A percentile compares a stretch with the other conserved stretches of the same genome.
Conservation (phyloP, 2,329 filamentous ascomycete genomes). For the Paecilomyces sp. region DNA sequence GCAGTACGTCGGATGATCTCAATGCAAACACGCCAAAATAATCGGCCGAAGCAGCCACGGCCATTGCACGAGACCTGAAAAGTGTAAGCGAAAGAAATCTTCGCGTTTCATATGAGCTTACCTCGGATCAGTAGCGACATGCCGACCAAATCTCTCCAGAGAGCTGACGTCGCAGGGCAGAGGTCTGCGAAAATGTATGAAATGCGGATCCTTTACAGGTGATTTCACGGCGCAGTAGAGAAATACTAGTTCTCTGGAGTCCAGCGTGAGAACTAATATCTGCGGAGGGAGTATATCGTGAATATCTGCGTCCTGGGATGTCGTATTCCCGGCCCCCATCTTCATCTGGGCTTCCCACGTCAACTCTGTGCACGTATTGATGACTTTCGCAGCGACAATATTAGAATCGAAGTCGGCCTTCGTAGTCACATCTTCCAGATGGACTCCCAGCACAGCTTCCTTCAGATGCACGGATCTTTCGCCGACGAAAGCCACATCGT, state of each 20-base stretch:
- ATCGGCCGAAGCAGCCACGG: conserved; percentile 63
- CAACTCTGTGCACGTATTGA: conserved; percentile 52
- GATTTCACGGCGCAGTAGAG: conserved; percentile 54
- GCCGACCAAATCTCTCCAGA: conserved; percentile 51
- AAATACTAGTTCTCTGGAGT: conserved; percentile 67
- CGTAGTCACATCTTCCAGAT: conserved; percentile 66
- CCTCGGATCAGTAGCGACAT: conserved; percentile 72
- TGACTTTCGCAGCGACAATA: conserved; percentile 71
- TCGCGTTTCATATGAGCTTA: conserved; percentile 33
- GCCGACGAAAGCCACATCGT: conserved; percentile 82
- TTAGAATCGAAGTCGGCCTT: conserved; percentile 72
- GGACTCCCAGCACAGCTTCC: conserved; percentile 58
- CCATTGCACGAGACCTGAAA: conserved; percentile 48
- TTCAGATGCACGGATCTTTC: conserved; percentile 76
- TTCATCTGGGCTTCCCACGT: conserved; percentile 26
- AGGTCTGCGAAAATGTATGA: conserved; percentile 54
- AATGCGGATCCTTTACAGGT: conserved; percentile 43
- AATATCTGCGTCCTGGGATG: conserved; percentile 4
- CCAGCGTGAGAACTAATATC: conserved; percentile 68
- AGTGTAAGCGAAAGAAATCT: conserved; percentile 1
- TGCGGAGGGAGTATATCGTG: conserved; percentile 60
- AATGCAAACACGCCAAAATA: conserved; percentile 67
- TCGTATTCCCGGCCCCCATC: conserved; percentile 8
- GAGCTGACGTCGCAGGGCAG: conserved; percentile 51
- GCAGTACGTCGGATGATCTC: conserved; percentile 48